These are phyloP conservation scores for Hanseniaspora meyeri DNA, from an alignment of 805 yeast genomes.

Conservation along the genomic window DNA sequence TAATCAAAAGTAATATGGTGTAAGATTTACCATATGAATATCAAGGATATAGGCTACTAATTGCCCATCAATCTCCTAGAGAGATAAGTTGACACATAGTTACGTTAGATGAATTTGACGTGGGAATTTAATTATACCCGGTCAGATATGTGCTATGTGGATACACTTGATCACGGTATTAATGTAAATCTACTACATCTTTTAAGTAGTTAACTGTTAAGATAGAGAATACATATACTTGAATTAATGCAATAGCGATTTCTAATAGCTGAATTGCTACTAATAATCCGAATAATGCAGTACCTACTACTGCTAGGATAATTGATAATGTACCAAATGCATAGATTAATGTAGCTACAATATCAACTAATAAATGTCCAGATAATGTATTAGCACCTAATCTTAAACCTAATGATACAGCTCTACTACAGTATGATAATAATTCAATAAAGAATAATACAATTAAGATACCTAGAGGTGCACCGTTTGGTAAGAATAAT, in stretches of 20 bases:
- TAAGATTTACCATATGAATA: conserved; percentile 1
- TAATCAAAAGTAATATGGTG: conserved; percentile 7
- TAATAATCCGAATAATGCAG: conserved; percentile 19
- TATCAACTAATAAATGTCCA: conserved; percentile 23
- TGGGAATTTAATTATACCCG: conserved; percentile 1
- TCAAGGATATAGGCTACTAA: conserved; percentile 1
- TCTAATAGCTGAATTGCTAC: conserved; percentile 21
- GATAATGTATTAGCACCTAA: conserved; percentile 22
- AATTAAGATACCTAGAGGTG: conserved; percentile 20
- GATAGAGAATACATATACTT: conserved; percentile 22
- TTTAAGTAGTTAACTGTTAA: conserved; percentile 22
- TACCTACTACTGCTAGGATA: conserved; percentile 19
- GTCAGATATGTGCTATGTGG: not conserved
- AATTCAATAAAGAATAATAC: conserved; percentile 22
- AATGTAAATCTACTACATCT: conserved; percentile 23
- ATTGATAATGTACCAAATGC: conserved; percentile 20
- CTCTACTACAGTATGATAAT: conserved; percentile 20
- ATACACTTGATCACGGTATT: conserved; percentile 4
- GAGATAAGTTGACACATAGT: conserved; percentile 11
- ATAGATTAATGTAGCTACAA: conserved; percentile 22
- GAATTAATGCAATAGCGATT: conserved; percentile 22
- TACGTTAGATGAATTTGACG: conserved; percentile 8
- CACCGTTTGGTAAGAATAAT: conserved; percentile 22
- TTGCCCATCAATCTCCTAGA: conserved; percentile 10
- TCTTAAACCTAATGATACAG: conserved; percentile 22